Base-by-base conservation (phyloP, 345 rosid species). In the Acer campestre region DNA sequence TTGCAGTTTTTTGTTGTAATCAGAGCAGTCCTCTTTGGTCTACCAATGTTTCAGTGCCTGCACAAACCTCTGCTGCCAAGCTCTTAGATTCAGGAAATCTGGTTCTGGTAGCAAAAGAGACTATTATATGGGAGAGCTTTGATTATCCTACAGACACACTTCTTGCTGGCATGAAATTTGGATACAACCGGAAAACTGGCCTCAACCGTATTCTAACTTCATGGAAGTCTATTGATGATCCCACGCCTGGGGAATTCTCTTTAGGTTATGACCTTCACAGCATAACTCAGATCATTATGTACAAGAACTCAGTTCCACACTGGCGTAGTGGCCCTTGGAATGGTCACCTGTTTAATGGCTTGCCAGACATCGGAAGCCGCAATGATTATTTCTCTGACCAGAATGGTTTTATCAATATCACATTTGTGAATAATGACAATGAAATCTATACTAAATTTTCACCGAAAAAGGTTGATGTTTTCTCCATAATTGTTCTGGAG, bases 21-120 rank as follows among this genome's bases (percentile, higher is more conserved):
- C 18, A 46, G 3, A 70, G n/a, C 7, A 13, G 13, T 20, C 38
- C 58, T 5, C 44, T 79, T 13, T 81, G 84, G 84, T 76, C 82
- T 7, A 58, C 81, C n/a, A 73, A 81, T 20, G 44, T 56, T 44
- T 59, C 77, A 0, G n/a, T 4, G 27, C 62, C 68, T 29, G 16
- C n/a, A 0, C 3, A 38, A 18, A 22, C 1, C 44, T 17, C 25
- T 4, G n/a, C 16, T 6, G 23, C 79, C 31, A 85, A 31, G 78
- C 80, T 85, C 2, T 75, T 69, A 49, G 88, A 82, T 61, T 44
- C 80, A 27, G 85, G 88, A 29, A 85, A 82, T 72, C 61, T 82
- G 1, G 49, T 82, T 6, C 53, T 82, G 42, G 35, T 31, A 1
- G 71, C 67, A 10, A 18, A n/a, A 18, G 56, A 70, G 7, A 42